Percentiles rank a stretch among this genome's conserved stretches.
Evolutionary conservation across 257 asterid genomes (phyloP).

Genomic region (Solanum ossicruentum): DNA sequence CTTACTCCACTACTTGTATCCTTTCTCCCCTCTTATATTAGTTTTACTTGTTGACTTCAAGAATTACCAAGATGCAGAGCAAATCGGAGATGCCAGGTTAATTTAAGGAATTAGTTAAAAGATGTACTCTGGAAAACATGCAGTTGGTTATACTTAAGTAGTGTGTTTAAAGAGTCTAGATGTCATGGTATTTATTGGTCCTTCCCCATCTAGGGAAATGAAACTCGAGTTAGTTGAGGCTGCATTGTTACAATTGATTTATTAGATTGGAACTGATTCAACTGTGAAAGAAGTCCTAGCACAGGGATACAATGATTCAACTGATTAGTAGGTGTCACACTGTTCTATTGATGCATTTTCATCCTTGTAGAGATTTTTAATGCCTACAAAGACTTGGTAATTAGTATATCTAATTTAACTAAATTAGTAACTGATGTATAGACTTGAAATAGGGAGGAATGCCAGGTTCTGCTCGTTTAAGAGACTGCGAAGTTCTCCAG

Average conservation of each 20-base stretch:
- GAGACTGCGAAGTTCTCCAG: constrained; percentile 59
- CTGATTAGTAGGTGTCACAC: background rate
- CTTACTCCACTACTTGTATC: background rate
- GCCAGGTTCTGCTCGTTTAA: constrained; percentile 92
- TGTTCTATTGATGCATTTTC: background rate
- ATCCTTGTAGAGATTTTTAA: background rate
- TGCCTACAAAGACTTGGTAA: background rate
- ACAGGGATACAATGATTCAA: background rate
- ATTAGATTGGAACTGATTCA: background rate
- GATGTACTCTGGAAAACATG: background rate
- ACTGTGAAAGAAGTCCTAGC: background rate
- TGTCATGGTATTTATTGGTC: background rate
- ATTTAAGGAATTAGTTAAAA: background rate
- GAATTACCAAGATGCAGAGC: background rate
- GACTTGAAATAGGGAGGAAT: constrained; percentile 69
- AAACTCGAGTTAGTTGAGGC: background rate
- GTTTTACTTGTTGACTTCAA: background rate
- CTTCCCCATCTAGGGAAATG: background rate
- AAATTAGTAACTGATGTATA: background rate
- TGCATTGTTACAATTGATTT: background rate
- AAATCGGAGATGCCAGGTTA: background rate
- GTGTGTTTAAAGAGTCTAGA: background rate
- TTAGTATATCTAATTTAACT: background rate
- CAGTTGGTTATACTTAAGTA: background rate
- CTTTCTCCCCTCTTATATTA: background rate